Evolutionary conservation across 2,329 filamentous ascomycete species (phyloP).

Genomic region (Phoma sp.): DNA sequence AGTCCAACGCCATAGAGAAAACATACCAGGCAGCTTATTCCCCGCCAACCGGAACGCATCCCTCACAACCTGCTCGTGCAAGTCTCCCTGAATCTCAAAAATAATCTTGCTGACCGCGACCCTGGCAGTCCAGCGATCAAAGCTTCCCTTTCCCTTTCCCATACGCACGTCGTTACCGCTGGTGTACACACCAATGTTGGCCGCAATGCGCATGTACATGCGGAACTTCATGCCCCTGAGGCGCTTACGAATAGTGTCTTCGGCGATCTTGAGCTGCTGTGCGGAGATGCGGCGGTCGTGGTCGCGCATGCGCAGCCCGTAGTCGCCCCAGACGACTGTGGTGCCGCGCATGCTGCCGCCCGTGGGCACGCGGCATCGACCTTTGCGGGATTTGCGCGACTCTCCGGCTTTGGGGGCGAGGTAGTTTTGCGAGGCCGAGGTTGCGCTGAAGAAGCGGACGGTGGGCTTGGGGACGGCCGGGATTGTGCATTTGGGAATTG

Average conservation of each 20-base stretch:
- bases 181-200: slow-evolving; percentile 93
- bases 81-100: slow-evolving; percentile 87
- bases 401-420: slow-evolving; percentile 81
- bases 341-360: slow-evolving; percentile 92
- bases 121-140: slow-evolving; percentile 94
- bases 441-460: slow-evolving; percentile 74
- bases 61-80: slow-evolving; percentile 92
- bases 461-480: slow-evolving; percentile 22
- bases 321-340: slow-evolving; percentile 95
- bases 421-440: slow-evolving; percentile 70
- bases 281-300: slow-evolving; percentile 91
- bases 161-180: slow-evolving; percentile 97
- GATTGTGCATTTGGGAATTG: slow-evolving; percentile 36
- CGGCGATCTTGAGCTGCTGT: slow-evolving; percentile 83
- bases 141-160: slow-evolving; percentile 98
- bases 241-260: slow-evolving; percentile 89
- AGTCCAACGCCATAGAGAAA: too few species aligned
- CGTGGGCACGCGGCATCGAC: slow-evolving; percentile 83
- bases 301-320: slow-evolving; percentile 90
- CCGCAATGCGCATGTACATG: slow-evolving; percentile 87
- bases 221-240: slow-evolving; percentile 91
- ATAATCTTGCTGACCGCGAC: slow-evolving; percentile 89
- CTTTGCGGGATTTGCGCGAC: slow-evolving; percentile 87
- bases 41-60: slow-evolving; percentile 94
- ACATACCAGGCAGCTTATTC: slow-evolving; percentile 90